Evolutionary conservation across 768 basidiomycete genomes (phyloP).

Genomic region (Russula compacta): DNA sequence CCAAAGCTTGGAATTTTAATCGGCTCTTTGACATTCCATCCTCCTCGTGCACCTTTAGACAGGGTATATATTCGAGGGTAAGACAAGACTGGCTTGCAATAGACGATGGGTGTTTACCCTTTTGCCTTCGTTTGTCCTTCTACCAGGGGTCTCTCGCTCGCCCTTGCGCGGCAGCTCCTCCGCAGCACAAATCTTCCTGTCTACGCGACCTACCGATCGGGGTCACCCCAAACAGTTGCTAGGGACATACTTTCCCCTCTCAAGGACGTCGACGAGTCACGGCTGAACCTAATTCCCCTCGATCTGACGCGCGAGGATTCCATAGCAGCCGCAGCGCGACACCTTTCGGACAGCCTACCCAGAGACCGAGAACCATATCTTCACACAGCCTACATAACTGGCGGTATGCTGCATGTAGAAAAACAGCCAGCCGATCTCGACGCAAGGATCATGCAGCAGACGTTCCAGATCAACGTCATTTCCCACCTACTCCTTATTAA

Average conservation of each 20-base stretch:
- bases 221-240: constrained; percentile 30
- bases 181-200: constrained; percentile 42
- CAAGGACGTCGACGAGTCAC: constrained; percentile 32
- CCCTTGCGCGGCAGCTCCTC: constrained; percentile 46
- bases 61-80: not conserved
- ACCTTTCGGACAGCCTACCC: constrained; percentile 32
- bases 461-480: constrained; percentile 50
- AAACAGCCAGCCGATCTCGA: constrained; percentile 43
- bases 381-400: constrained; percentile 47
- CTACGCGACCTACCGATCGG: constrained; percentile 44
- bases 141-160: constrained; percentile 47
- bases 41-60: not conserved
- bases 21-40: not conserved
- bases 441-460: constrained; percentile 31
- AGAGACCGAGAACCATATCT: constrained; percentile 32
- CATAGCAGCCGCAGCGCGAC: constrained; percentile 39
- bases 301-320: constrained; percentile 45
- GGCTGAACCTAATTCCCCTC: constrained; percentile 40
- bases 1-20: not conserved
- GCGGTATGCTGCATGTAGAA: constrained; percentile 48
- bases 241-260: constrained; percentile 37
- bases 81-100: not conserved
- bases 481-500: constrained; percentile 54
- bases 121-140: constrained; percentile 48
- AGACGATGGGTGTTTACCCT: constrained; percentile 24